Conservation (phyloP, 345 rosid genomes). For the Lepidium africanum region DNA sequence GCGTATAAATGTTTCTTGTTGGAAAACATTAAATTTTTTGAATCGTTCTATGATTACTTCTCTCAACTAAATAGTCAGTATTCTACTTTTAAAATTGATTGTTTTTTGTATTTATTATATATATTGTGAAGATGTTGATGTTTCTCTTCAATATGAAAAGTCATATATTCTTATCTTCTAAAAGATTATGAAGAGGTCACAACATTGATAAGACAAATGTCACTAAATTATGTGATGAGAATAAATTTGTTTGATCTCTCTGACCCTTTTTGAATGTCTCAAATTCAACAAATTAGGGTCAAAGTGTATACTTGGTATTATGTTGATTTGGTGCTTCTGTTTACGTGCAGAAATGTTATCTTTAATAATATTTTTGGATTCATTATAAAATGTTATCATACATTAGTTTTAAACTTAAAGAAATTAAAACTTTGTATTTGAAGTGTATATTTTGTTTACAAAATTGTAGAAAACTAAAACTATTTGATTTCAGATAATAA, state of each 20-base stretch:
- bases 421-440: too few relatives aligned
- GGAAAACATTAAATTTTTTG: constrained; percentile 20
- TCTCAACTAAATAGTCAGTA: constrained; percentile 16
- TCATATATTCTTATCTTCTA: constrained; percentile 22
- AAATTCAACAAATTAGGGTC: constrained; percentile 15
- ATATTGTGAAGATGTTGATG: constrained; percentile 12
- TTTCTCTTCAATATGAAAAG: constrained; percentile 14
- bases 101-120: neutral
- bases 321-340: neutral
- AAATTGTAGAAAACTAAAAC: too few relatives aligned
- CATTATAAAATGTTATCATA: neutral
- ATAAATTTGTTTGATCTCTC: constrained; percentile 7
- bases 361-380: neutral
- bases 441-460: too few relatives aligned
- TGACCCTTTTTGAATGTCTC: constrained; percentile 17
- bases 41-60: constrained; percentile 12
- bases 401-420: neutral
- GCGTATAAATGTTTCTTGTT: constrained; percentile 26
- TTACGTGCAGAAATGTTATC: neutral
- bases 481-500: too few relatives aligned
- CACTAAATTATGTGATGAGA: constrained; percentile 1
- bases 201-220: constrained; percentile 13
- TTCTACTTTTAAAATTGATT: constrained; percentile 15
- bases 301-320: neutral
- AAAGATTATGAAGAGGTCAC: constrained; percentile 15